Percentiles rank a stretch among this genome's conserved stretches.
These are phyloP conservation scores for Marasmius oreades DNA, from an alignment of 1,284 basidiomycete species.

Conservation along the genomic window DNA sequence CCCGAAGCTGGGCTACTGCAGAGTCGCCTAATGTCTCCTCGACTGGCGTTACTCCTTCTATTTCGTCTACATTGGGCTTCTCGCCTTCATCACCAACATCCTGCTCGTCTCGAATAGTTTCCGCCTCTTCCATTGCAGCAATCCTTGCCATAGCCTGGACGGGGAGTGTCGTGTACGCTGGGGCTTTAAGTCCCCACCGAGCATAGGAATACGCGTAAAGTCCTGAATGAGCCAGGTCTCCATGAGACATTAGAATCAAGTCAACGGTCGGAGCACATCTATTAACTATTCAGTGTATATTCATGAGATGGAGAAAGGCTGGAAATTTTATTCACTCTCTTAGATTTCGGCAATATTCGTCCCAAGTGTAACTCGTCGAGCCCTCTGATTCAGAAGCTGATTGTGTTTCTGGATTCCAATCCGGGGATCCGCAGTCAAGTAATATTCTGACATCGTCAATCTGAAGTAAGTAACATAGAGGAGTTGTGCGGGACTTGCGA, in stretches of 20 bases:
- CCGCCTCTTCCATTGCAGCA: conserved; percentile 80
- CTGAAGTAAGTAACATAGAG: conserved; percentile 84
- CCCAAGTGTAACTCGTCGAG: conserved; percentile 43
- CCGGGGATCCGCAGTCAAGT: conserved; percentile 91
- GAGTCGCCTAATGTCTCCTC: conserved; percentile 19
- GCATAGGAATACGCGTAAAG: conserved; percentile 90
- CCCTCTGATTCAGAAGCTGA: conserved; percentile 30
- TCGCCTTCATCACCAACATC: conserved; percentile 47
- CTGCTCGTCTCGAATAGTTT: conserved; percentile 76
- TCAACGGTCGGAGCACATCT: conserved; percentile 76
- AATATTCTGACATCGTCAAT: conserved; percentile 94
- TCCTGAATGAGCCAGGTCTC: conserved; percentile 85
- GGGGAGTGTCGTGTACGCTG: conserved; percentile 94
- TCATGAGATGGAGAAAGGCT: conserved; percentile 3
- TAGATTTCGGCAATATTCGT: conserved; percentile 61
- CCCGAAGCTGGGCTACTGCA: conserved; percentile 14
- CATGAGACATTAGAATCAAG: conserved; percentile 90
- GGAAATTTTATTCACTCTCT: conserved; percentile 49
- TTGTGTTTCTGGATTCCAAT: conserved; percentile 69
- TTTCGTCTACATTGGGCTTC: conserved; percentile 18
- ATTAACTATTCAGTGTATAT: conserved; percentile 18
- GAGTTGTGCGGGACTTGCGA: conserved; percentile 58
- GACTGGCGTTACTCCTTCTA: conserved; percentile 22
- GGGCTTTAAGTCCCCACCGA: conserved; percentile 85
- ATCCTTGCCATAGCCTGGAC: conserved; percentile 96